Conservation (phyloP, 805 yeast species). For the Wickerhamomyces bovis region DNA sequence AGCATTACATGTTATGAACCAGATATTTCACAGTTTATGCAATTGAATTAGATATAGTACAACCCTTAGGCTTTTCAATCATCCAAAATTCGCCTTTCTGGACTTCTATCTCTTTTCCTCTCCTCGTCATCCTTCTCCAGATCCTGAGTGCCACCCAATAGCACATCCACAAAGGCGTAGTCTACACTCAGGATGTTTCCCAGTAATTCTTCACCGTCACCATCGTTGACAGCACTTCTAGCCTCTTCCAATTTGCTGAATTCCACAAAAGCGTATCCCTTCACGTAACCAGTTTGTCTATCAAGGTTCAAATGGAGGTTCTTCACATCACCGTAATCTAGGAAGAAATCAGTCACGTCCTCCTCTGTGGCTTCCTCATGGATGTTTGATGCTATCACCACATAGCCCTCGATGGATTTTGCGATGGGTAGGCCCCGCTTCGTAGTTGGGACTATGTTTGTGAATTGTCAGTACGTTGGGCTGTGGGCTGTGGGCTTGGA, state of each 20-base stretch:
- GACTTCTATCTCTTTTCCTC: not conserved
- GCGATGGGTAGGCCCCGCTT: conserved; percentile 9
- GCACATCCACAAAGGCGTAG: conserved; percentile 32
- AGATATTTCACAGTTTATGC: too few relatives aligned
- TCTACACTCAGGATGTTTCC: conserved; percentile 29
- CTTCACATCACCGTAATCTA: conserved; percentile 34
- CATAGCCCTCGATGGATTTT: conserved; percentile 34
- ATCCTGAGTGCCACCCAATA: not conserved
- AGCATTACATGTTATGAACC: too few relatives aligned
- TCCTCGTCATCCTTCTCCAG: not conserved
- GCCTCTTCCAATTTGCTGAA: conserved; percentile 30
- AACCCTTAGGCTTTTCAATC: not conserved
- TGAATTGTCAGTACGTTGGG: not conserved
- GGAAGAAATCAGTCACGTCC: conserved; percentile 34
- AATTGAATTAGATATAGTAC: too few relatives aligned
- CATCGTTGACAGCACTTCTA: conserved; percentile 25
- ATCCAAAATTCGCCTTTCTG: not conserved
- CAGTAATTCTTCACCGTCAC: conserved; percentile 27
- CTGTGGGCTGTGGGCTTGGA: too few relatives aligned
- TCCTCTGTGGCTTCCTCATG: conserved; percentile 44
- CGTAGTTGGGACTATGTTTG: conserved; percentile 1
- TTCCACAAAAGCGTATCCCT: conserved; percentile 37
- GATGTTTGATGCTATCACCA: conserved; percentile 32
- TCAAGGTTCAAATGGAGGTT: conserved; percentile 37
- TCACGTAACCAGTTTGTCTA: conserved; percentile 32